phyloP scores from a whole-genome alignment of 2,329 filamentous ascomycete species.

The Aspergillus calidoustus region DNA sequence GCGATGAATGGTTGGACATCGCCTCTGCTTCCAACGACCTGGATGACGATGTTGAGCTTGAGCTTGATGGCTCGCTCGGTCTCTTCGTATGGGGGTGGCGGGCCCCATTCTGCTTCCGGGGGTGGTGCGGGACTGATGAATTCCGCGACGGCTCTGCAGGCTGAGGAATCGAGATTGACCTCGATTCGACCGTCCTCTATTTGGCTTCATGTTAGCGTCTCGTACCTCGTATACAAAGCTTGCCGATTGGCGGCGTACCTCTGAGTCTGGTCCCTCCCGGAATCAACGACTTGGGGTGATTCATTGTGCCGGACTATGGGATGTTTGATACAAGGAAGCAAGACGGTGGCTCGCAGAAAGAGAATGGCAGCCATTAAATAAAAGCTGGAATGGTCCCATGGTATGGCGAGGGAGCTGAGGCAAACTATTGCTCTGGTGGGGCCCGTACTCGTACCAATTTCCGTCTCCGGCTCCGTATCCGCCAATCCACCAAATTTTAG shows the following conservation, averaged over 20 bases:
- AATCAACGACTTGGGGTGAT: background rate
- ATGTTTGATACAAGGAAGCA: background rate
- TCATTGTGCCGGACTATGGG: background rate
- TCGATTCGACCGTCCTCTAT: constrained; percentile 4
- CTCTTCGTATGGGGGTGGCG: constrained; percentile 8
- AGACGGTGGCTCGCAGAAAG: background rate
- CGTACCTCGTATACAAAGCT: too few species aligned
- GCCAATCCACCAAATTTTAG: background rate
- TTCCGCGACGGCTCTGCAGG: constrained; percentile 8
- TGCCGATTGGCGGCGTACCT: background rate
- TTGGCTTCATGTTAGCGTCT: background rate
- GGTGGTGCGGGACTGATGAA: constrained; percentile 5
- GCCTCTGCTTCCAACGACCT: constrained; percentile 61
- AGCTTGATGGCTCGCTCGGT: constrained; percentile 12
- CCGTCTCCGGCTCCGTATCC: background rate
- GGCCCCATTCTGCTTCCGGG: background rate
- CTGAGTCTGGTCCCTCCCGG: background rate
- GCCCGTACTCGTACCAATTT: constrained; percentile 4
- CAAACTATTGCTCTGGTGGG: background rate
- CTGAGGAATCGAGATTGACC: constrained; percentile 9
- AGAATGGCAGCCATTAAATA: background rate
- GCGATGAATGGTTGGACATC: constrained; percentile 66
- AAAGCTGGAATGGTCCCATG: background rate
- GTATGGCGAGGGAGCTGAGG: background rate
- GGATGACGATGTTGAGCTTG: constrained; percentile 59